These are phyloP conservation scores for Fraxinus latifolia DNA, from an alignment of 305 asterid genomes.

Conservation along the genomic window DNA sequence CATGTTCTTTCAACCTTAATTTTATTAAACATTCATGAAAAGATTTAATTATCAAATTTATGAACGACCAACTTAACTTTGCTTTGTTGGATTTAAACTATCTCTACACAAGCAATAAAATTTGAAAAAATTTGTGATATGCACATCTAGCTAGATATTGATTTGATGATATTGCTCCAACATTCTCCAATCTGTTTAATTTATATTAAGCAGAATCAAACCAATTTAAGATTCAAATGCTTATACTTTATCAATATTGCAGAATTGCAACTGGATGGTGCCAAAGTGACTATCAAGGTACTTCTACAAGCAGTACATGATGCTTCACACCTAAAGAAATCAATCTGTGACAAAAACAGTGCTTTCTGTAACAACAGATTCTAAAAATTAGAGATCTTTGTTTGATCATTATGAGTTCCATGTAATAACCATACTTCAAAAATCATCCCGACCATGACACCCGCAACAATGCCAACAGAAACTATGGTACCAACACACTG, in stretches of 20 bases:
- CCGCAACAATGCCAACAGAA: not conserved
- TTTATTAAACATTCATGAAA: not conserved
- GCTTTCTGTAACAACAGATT: not conserved
- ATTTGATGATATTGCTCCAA: not conserved
- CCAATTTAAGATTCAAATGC: not conserved
- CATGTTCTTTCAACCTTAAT: not conserved
- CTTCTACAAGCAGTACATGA: not conserved
- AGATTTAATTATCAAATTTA: not conserved
- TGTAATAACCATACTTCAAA: not conserved
- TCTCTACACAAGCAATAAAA: not conserved
- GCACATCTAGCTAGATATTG: not conserved
- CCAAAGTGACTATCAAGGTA: not conserved
- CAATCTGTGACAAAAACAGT: not conserved
- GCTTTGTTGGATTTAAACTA: not conserved
- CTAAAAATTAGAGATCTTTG: not conserved
- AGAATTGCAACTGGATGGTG: not conserved
- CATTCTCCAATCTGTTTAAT: not conserved
- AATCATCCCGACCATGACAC: not conserved
- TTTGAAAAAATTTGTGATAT: not conserved
- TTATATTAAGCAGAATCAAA: not conserved
- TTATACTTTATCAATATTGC: not conserved
- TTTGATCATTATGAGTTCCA: not conserved
- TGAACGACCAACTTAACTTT: not conserved
- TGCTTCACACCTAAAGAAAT: not conserved
- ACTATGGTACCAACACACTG: not conserved